phyloP scores from a whole-genome alignment of 768 basidiomycete species.

The Tephrocybe sp. region DNA sequence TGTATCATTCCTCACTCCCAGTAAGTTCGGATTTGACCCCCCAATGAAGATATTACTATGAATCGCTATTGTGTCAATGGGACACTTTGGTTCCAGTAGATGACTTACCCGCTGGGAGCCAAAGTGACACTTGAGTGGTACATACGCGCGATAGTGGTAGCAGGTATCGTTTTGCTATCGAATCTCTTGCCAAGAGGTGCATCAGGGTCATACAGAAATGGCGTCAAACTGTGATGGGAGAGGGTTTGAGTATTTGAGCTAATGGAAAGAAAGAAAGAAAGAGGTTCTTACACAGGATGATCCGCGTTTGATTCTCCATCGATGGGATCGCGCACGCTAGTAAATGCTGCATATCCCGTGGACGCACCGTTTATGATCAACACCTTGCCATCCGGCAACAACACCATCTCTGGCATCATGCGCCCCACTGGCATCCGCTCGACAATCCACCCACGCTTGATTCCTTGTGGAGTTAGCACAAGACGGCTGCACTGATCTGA shows the following conservation, averaged over 20 bases:
- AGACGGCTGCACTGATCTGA: too few relatives aligned
- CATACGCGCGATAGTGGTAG: slow-evolving; percentile 46
- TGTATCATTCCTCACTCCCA: slow-evolving; percentile 2
- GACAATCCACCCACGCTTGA: too few relatives aligned
- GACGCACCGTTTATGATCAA: slow-evolving; percentile 6
- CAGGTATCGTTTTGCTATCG: slow-evolving; percentile 41
- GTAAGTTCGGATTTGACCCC: slow-evolving; percentile 47
- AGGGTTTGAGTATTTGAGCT: background rate
- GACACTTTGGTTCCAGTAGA: slow-evolving; percentile 24
- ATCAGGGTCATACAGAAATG: slow-evolving; percentile 47
- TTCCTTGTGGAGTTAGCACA: too few relatives aligned
- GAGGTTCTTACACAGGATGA: slow-evolving; percentile 23
- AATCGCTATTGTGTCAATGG: background rate
- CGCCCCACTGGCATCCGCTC: too few relatives aligned
- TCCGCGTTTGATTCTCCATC: too few relatives aligned
- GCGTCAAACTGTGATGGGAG: slow-evolving; percentile 30
- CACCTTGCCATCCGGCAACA: slow-evolving; percentile 7
- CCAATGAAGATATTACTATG: slow-evolving; percentile 27
- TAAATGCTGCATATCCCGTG: slow-evolving; percentile 10
- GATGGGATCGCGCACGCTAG: slow-evolving; percentile 26
- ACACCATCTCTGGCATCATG: slow-evolving; percentile 15
- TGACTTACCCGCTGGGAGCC: slow-evolving; percentile 50
- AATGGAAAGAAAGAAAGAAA: too few relatives aligned
- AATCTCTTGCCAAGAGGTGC: too few relatives aligned
- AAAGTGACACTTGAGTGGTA: too few relatives aligned